Evolutionary conservation across 768 basidiomycete species (phyloP), one percentile per base, ranked within the genome.

Genomic region (Sarcomyxa edulis): DNA sequence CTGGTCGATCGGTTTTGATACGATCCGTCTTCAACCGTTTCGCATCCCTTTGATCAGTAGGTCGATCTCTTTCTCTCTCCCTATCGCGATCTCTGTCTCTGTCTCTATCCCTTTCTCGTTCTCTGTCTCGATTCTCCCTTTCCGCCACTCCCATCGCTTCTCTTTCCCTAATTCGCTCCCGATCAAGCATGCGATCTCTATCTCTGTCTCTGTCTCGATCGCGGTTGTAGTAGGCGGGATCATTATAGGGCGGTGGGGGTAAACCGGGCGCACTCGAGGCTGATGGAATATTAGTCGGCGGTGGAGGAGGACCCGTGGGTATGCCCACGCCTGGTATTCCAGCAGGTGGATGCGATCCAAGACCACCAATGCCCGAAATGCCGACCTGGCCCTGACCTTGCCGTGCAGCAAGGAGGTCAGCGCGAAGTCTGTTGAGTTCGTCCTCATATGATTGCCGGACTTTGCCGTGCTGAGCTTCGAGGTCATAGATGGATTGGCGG

Each of bases 401-500:
- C 7, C 78, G 72, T 16, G 68, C 53, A 2, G 71, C 62, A 41
- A 82, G 71, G 23, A 86, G 65, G 54, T 91, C 86, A 3, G 74
- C 64, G 18, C 90, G 74, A 9, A 91, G 71, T 22, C 82, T 72
- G 5, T 66, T 64, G 40, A 95, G 66, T 48, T 96, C 93, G 2
- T 87, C 82, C 53, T 96, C 93, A 52, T 90, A 95, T 53, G 84
- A 80, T 44, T 84, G 77, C 23, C 91, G 75, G 37, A 91, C 79
- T 68, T 93, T 90, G 45, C 72, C 74, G 49, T 98, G 92, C 45
- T 87, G 84, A 0, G 79, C 66, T 57, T 99, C 95, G 39, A 99
- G 81, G 48, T 97, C 92, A 54, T 93, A 94, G 8, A 97, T 71
- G 2, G 86, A 79, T 52, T 91, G 84, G 24, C 92, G 78, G 52